These are phyloP conservation scores for Blastocystis sp. DNA, from an alignment of 352 stramenopile species.

Conservation along the genomic window DNA sequence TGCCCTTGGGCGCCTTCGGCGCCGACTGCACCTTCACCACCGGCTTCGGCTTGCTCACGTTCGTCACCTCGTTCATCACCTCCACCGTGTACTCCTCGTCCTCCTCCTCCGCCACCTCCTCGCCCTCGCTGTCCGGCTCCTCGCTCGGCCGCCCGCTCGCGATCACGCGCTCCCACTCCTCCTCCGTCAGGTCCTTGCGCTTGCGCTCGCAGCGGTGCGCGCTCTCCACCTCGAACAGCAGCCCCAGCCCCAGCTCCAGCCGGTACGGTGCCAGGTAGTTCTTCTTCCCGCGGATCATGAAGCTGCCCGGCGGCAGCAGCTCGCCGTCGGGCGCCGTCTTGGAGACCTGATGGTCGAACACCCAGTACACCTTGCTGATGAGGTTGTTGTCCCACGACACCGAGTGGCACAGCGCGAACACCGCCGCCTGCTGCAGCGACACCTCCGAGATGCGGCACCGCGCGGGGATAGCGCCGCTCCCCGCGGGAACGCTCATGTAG, in stretches of 20 bases:
- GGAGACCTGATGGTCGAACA: constrained; percentile 80
- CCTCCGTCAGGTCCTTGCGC: constrained; percentile 68
- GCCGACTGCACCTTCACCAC: constrained; percentile 58
- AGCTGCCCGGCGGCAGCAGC: constrained; percentile 80
- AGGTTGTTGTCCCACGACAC: constrained; percentile 81
- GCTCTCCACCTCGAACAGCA: constrained; percentile 80
- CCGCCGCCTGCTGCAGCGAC: constrained; percentile 80
- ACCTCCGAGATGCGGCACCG: constrained; percentile 76
- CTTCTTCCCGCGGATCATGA: constrained; percentile 85
- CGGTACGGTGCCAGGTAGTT: constrained; percentile 82
- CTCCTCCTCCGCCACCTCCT: constrained; percentile 47
- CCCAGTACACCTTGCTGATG: constrained; percentile 82
- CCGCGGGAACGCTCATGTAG: constrained; percentile 43
- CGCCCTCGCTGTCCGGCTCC: not conserved
- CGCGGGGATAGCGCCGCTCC: constrained; percentile 55
- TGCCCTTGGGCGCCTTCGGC: constrained; percentile 8
- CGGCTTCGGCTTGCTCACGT: constrained; percentile 26
- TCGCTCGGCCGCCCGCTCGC: not conserved
- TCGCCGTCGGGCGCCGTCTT: constrained; percentile 81
- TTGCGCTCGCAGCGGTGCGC: constrained; percentile 73
- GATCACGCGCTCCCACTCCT: constrained; percentile 53
- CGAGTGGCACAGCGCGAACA: constrained; percentile 81
- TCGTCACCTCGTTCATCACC: constrained; percentile 48
- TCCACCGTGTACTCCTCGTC: constrained; percentile 53
- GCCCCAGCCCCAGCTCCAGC: constrained; percentile 80